phyloP scores from a whole-genome alignment of 2,329 filamentous ascomycete genomes.

The Trichophyton benhamiae region DNA sequence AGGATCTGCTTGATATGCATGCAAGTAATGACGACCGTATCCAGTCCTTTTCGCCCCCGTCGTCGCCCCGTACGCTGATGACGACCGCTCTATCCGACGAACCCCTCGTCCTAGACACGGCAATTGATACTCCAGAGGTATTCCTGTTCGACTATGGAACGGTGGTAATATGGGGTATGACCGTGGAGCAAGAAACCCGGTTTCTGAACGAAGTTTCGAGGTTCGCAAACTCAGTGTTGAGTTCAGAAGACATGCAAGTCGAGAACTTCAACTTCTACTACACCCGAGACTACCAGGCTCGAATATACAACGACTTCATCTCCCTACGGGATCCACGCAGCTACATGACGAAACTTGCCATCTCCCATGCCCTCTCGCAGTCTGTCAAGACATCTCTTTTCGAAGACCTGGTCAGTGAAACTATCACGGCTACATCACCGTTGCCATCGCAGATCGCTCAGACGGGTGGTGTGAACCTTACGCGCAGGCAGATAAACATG shows the following conservation, averaged over 20 bases:
- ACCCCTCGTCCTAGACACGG: constrained; percentile 65
- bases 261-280: constrained; percentile 99
- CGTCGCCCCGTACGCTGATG: constrained; percentile 12
- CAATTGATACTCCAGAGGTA: constrained; percentile 82
- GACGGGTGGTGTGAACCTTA: constrained; percentile 83
- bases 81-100: constrained; percentile 21
- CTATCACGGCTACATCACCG: constrained; percentile 84
- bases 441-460: constrained; percentile 85
- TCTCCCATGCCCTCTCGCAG: constrained; percentile 88
- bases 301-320: constrained; percentile 99
- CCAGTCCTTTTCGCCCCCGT: constrained; percentile 7
- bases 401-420: constrained; percentile 87
- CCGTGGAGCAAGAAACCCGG: constrained; percentile 70
- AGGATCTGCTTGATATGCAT: constrained; percentile 53
- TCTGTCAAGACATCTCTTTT: constrained; percentile 97
- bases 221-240: constrained; percentile 84
- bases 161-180: constrained; percentile 98
- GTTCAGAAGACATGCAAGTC: constrained; percentile 78
- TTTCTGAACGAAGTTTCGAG: constrained; percentile 90
- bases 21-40: constrained; percentile 17
- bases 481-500: constrained; percentile 91
- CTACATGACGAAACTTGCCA: constrained; percentile 96
- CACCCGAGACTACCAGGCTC: constrained; percentile 90
- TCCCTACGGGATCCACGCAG: constrained; percentile 84
- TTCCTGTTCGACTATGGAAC: constrained; percentile 97